Conservation (phyloP, 2,329 filamentous ascomycete species). For the Rhinocladiella similis region DNA sequence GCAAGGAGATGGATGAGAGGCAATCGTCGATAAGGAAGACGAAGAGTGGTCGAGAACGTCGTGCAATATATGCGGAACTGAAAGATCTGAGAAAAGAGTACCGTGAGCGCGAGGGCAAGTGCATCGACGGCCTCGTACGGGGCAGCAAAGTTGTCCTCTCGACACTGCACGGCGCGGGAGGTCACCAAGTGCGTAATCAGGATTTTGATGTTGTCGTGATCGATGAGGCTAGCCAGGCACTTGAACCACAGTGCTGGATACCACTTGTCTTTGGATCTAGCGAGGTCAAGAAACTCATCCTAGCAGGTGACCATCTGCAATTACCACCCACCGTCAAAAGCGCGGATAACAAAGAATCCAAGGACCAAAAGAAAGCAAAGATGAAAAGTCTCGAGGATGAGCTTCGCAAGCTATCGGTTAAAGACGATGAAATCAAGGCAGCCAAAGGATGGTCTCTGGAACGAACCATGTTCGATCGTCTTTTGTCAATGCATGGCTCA, state of each 20-base stretch:
- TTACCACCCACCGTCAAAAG: conserved; percentile 88
- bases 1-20: conserved; percentile 89
- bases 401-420: conserved; percentile 39
- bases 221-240: conserved; percentile 91
- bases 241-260: conserved; percentile 98
- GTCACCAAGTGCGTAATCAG: conserved; percentile 61
- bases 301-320: conserved; percentile 93
- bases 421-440: conserved; percentile 30
- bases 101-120: conserved; percentile 77
- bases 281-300: conserved; percentile 69
- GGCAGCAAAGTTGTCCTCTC: conserved; percentile 86
- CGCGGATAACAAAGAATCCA: conserved; percentile 42
- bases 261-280: conserved; percentile 66
- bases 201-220: conserved; percentile 94
- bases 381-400: conserved; percentile 37
- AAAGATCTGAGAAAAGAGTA: conserved; percentile 86
- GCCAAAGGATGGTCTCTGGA: conserved; percentile 67
- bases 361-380: conserved; percentile 44
- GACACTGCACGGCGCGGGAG: conserved; percentile 85
- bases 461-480: conserved; percentile 87
- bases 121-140: conserved; percentile 72
- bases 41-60: conserved; percentile 73
- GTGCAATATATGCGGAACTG: conserved; percentile 79
- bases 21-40: conserved; percentile 88
- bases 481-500: conserved; percentile 77